Conservation (phyloP, 192 early-diverging fungal genomes). For the Chytriomyces confervae region DNA sequence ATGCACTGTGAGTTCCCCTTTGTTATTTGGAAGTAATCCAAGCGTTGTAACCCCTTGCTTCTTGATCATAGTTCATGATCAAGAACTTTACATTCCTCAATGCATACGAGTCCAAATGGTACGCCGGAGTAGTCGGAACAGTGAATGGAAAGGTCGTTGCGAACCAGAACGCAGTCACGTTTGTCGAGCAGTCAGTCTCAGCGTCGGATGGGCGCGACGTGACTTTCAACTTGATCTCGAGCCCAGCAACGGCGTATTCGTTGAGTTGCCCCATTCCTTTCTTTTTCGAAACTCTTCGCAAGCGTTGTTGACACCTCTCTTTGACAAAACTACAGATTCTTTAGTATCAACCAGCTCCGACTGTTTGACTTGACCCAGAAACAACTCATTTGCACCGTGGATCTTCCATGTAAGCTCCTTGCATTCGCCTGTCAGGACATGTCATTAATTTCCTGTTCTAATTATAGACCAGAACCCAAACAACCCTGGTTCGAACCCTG, state of each 20-base stretch:
- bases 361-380: slow-evolving; percentile 29
- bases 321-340: slow-evolving; percentile 15
- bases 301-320: background rate
- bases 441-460: background rate
- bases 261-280: slow-evolving; percentile 5
- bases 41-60: background rate
- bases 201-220: slow-evolving; percentile 5
- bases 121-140: slow-evolving; percentile 34
- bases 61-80: slow-evolving; percentile 19
- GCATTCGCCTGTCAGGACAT: background rate
- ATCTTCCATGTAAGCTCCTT: slow-evolving; percentile 11
- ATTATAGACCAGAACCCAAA: slow-evolving; percentile 28
- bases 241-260: slow-evolving; percentile 25
- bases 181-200: slow-evolving; percentile 16
- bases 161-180: slow-evolving; percentile 28
- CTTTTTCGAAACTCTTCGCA: background rate
- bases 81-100: slow-evolving; percentile 43
- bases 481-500: background rate
- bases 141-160: slow-evolving; percentile 10
- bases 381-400: slow-evolving; percentile 28
- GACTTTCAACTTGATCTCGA: slow-evolving; percentile 19
- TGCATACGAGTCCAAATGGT: slow-evolving; percentile 35
- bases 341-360: slow-evolving; percentile 34
- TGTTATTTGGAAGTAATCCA: background rate
- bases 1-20: slow-evolving; percentile 27